These are phyloP conservation scores for Delonix regia DNA, from an alignment of 306 rosid genomes.

Conservation along the genomic window DNA sequence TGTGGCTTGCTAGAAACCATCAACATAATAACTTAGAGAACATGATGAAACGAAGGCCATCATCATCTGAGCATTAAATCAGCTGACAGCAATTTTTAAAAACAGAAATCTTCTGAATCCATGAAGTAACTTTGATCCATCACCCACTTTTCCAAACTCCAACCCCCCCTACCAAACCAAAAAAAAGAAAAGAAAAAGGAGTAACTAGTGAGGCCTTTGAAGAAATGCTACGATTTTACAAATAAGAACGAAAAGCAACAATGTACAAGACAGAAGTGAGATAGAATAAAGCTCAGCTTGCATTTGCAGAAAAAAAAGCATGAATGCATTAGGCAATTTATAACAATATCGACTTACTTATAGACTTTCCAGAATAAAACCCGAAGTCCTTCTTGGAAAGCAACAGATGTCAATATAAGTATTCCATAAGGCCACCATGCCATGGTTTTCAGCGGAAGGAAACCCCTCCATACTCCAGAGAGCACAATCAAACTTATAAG, in stretches of 20 bases:
- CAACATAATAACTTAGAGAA: neutral
- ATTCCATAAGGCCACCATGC: constrained; percentile 77
- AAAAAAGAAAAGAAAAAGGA: neutral
- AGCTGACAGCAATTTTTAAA: neutral
- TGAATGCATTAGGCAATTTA: neutral
- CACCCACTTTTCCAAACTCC: neutral
- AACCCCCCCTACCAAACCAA: no score
- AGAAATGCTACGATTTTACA: neutral
- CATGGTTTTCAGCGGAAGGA: constrained; percentile 66
- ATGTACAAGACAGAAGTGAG: neutral
- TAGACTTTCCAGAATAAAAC: constrained; percentile 78
- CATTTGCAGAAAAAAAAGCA: neutral
- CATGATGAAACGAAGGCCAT: neutral
- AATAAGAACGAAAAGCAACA: neutral
- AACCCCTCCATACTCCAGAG: constrained; percentile 86
- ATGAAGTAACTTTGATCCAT: neutral
- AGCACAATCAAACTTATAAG: constrained; percentile 81
- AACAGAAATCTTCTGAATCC: neutral
- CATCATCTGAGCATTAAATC: neutral
- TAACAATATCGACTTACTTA: constrained; percentile 49
- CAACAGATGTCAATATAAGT: constrained; percentile 72
- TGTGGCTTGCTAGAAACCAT: neutral
- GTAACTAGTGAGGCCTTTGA: neutral
- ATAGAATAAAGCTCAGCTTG: neutral
- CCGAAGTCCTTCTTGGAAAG: constrained; percentile 91